Conservation (phyloP, 1,284 basidiomycete genomes). For the Puccinia horiana region DNA sequence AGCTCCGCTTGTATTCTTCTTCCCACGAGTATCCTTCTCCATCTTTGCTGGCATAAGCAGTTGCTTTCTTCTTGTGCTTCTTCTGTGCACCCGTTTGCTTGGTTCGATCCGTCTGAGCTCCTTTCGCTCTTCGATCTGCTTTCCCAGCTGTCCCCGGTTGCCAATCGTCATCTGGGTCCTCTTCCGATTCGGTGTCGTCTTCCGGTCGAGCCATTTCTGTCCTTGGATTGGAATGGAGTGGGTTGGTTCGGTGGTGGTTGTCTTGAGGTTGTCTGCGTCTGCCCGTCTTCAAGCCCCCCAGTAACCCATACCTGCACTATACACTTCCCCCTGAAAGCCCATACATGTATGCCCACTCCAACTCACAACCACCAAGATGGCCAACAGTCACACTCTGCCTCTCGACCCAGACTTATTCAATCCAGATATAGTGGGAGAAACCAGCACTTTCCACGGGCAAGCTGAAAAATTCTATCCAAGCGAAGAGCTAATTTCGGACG, state of each 20-base stretch:
- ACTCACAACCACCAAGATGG: not conserved
- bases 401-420: constrained; percentile 43
- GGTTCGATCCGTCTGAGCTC: not conserved
- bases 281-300: not conserved
- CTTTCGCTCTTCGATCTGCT: not conserved
- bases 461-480: not conserved
- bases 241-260: not conserved
- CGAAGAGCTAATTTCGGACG: constrained; percentile 27
- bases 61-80: constrained; percentile 46
- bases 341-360: constrained; percentile 9
- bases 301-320: not conserved
- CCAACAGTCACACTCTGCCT: not conserved
- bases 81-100: constrained; percentile 1
- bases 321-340: not conserved
- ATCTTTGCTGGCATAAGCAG: constrained; percentile 47
- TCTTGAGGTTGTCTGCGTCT: not conserved
- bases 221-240: not conserved
- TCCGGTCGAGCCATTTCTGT: constrained; percentile 12
- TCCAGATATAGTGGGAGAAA: constrained; percentile 35
- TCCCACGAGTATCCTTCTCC: constrained; percentile 79
- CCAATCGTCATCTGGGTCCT: constrained; percentile 22
- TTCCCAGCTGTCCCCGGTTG: not conserved
- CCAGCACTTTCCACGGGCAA: not conserved
- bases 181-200: constrained; percentile 30
- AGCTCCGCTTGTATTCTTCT: constrained; percentile 86